Base-by-base conservation (phyloP, 768 basidiomycete species). In the Phlegmacium glaucopus region DNA sequence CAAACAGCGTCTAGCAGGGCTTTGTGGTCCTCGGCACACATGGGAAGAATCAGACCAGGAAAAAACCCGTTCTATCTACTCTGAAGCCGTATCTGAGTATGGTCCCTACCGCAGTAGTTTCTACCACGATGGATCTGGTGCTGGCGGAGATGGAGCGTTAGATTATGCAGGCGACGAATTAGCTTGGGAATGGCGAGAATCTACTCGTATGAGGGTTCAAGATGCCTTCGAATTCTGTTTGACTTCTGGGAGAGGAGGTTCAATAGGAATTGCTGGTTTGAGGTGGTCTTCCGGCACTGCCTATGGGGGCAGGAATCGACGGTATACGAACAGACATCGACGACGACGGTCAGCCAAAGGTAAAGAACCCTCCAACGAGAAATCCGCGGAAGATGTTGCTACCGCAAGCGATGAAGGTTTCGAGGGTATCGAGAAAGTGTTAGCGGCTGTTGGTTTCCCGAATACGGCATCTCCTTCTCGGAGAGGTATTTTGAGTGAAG, bases 201-300 rank as follows among this genome's bases (percentile, higher is more conserved):
- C 76, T 52, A 88, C 90, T 2, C 74, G 82, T 16, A 62, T 77
- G 53, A 77, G 92, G 37, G 73, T 94, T 22, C 80, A 84, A 54
- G 88, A 89, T 45, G 85, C 86, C 0, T 92, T 81, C 58, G 87
- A 93, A 53, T 86, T 93, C 54, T 94, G 93, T 60, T 65, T 79
- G 25, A 71, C 68, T 7, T 58, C 65, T 4, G 63, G 50, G 26
- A 44, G 62, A 10, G 47, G 49, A 9, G 44, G 54, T 12, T 51
- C 53, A 29, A 45, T 45, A 15, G 47, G 58, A 27, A 53, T 44
- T 44, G 45, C 52, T 18, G 49, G 60, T 9, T 47, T 63, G 17
- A 58, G 70, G 1, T 74, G 72, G 71, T 54, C 53, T 59, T 63
- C 52, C 5, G 49, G 42, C 26, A 34, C 32, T 6, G 3, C 48